Evolutionary conservation across 2,329 filamentous ascomycete genomes (phyloP), one percentile per base, ranked within the genome.

Genomic region (Nannizziopsis arthrosporioides): DNA sequence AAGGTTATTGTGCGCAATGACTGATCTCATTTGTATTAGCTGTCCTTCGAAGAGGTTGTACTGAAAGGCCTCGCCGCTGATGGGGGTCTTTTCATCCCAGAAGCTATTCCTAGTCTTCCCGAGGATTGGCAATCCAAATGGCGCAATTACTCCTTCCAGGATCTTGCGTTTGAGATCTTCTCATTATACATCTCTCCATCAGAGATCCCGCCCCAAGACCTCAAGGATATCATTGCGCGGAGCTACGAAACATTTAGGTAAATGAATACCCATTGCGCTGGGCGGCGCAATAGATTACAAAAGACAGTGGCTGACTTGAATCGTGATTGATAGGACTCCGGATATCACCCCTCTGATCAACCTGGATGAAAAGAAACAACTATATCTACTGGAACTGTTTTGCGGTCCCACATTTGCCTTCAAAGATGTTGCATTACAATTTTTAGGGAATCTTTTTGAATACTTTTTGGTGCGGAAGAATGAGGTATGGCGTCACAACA

Each of bases 331-430:
- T 73, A 84, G 89, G 56, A 74, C 79, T 8, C 69, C 80, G 37
- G 80, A 93, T 47, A 80, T 86, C 37, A 88, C 86, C 0, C 92
- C 92, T 0, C 69, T 92, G 19, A 76, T 85, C 38, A 79, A 84
- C n/a, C 73, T 95, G 46, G 77, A 90, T 61, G 72, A 78, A 58
- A 65, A 73, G 52, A 73, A 78, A 56, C 84, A 90, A 63, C 73
- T 95, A 37, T 81, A 94, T 63, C 73, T 95, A 48, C 78, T 98
- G 31, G 92, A 98, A 68, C 77, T 98, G 38, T 98, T 96, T 74
- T 90, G 96, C 64, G 92, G 92, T 1, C 92, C 89, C 4, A 96
- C 84, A 0, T 95, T 88, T 63, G 84, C 90, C 1, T 96, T 96
- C 73, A 94, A 96, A 69, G 90, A 96, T 67, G 85, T 89, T 44